Percentiles rank a stretch among this genome's conserved stretches.
phyloP scores from a whole-genome alignment of 2,329 filamentous ascomycete genomes.

The Colletotrichum theobromicola region DNA sequence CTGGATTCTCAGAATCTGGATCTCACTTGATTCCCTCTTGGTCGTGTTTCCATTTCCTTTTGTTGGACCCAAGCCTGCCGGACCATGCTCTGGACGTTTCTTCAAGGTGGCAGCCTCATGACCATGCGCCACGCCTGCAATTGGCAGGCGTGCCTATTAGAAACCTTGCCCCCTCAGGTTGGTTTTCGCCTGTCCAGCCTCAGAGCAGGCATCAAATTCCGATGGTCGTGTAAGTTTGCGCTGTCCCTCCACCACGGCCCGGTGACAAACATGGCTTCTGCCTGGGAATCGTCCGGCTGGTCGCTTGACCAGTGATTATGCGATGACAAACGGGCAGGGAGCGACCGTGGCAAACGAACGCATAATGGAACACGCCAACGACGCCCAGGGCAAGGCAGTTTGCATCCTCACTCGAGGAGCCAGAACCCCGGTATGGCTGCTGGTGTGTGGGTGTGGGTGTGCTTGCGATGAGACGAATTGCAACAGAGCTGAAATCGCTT shows the following conservation, averaged over 20 bases:
- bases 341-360: background rate
- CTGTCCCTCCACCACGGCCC: background rate
- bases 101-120: background rate
- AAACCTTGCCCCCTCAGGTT: background rate
- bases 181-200: background rate
- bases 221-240: background rate
- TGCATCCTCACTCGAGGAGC: background rate
- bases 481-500: background rate
- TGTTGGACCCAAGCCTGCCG: background rate
- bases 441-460: background rate
- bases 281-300: background rate
- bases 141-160: background rate
- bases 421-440: background rate
- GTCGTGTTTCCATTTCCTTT: background rate
- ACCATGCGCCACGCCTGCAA: background rate
- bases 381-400: background rate
- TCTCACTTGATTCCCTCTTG: conserved; percentile 11
- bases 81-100: background rate
- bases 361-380: background rate
- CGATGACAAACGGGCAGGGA: background rate
- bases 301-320: background rate
- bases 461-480: background rate
- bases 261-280: background rate
- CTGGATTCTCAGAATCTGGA: background rate
- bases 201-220: background rate